Conservation (phyloP, 768 basidiomycete species). For the Naganishia onofrii region DNA sequence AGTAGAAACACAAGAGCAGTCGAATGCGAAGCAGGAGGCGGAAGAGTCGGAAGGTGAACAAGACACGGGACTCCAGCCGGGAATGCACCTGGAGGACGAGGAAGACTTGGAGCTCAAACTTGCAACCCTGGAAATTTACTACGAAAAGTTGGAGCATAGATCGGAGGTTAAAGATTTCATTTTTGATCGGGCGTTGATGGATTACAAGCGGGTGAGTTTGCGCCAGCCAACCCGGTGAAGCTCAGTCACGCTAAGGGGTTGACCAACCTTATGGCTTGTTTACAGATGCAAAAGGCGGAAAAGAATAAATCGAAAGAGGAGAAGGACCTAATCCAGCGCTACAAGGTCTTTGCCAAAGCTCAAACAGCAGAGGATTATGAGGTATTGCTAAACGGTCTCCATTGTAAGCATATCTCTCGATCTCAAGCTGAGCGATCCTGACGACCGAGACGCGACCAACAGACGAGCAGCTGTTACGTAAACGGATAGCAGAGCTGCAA, state of each 20-base stretch:
- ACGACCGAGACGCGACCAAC: background rate
- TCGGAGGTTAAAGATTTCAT: conserved; percentile 81
- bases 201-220: conserved; percentile 81
- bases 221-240: background rate
- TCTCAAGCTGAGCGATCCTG: background rate
- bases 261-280: conserved; percentile 9
- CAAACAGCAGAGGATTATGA: conserved; percentile 92
- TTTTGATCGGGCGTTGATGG: conserved; percentile 83
- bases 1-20: background rate
- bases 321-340: conserved; percentile 79
- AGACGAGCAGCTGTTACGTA: conserved; percentile 86
- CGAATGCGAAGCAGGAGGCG: conserved; percentile 24
- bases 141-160: conserved; percentile 79
- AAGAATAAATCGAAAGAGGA: conserved; percentile 89
- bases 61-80: conserved; percentile 36
- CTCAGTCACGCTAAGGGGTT: background rate
- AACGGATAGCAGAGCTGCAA: conserved; percentile 86
- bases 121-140: conserved; percentile 83
- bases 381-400: conserved; percentile 75
- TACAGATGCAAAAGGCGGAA: conserved; percentile 82
- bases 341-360: conserved; percentile 84
- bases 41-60: conserved; percentile 29
- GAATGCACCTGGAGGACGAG: conserved; percentile 66
- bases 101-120: conserved; percentile 85
- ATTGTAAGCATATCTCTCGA: conserved; percentile 63